These are phyloP conservation scores for Hypoxylon sp. DNA, from an alignment of 2,329 filamentous ascomycete species.

Conservation along the genomic window DNA sequence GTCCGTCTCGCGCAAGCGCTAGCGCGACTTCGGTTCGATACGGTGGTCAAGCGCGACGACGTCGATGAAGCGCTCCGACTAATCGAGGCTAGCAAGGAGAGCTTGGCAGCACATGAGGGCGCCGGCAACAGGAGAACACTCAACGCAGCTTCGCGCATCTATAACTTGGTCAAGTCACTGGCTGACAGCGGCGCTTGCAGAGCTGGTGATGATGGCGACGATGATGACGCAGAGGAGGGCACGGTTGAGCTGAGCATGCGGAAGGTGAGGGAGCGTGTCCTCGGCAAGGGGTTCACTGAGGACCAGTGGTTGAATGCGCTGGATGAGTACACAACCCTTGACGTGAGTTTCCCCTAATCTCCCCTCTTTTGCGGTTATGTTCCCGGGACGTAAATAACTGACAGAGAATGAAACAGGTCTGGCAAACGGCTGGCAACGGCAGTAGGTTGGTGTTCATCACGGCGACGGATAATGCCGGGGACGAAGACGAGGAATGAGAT, in stretches of 20 bases:
- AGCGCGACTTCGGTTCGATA: conserved; percentile 89
- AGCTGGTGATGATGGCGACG: conserved; percentile 70
- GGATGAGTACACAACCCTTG: conserved; percentile 87
- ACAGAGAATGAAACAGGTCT: conserved; percentile 67
- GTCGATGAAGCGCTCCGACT: conserved; percentile 94
- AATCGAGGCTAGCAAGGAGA: conserved; percentile 93
- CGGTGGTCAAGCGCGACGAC: conserved; percentile 87
- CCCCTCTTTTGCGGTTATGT: not conserved
- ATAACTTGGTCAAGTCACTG: conserved; percentile 91
- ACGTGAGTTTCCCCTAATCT: conserved; percentile 74
- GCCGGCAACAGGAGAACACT: conserved; percentile 72
- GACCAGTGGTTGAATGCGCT: conserved; percentile 90
- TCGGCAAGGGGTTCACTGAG: conserved; percentile 96
- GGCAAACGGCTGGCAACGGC: conserved; percentile 81
- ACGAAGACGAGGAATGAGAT: conserved; percentile 43
- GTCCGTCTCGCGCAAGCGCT: conserved; percentile 94
- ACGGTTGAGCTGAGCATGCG: conserved; percentile 83
- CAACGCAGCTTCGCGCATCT: conserved; percentile 90
- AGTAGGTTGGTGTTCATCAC: conserved; percentile 78
- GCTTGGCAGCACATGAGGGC: conserved; percentile 77
- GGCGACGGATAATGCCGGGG: conserved; percentile 46
- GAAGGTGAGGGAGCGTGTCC: conserved; percentile 88
- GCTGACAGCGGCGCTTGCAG: conserved; percentile 88
- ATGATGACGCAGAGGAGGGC: conserved; percentile 65
- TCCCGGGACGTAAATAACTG: conserved; percentile 49